phyloP scores from a whole-genome alignment of 352 stramenopile species.

The Globisporangium canariense region DNA sequence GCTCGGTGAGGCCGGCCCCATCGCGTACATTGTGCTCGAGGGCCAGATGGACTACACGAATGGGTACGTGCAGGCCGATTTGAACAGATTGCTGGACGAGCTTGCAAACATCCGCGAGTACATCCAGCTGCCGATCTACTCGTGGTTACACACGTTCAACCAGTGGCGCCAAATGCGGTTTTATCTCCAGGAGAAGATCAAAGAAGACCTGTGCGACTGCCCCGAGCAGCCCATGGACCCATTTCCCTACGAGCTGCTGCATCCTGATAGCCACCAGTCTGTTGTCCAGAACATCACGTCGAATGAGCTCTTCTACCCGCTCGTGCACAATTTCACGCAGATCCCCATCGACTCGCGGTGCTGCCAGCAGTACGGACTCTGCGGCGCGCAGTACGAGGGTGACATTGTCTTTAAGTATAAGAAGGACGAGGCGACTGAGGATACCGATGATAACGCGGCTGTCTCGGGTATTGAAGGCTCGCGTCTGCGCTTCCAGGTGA shows the following conservation, averaged over 20 bases:
- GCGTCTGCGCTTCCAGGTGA: slow-evolving; percentile 84
- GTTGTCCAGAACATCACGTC: slow-evolving; percentile 39
- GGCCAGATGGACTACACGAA: slow-evolving; percentile 70
- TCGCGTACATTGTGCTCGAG: slow-evolving; percentile 82
- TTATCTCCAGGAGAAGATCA: slow-evolving; percentile 74
- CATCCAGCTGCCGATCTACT: slow-evolving; percentile 82
- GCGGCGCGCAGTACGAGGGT: slow-evolving; percentile 79
- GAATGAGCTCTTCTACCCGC: slow-evolving; percentile 67
- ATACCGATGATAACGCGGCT: not conserved
- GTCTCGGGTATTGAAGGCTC: slow-evolving; percentile 58
- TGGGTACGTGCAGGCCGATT: slow-evolving; percentile 34
- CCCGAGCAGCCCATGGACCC: slow-evolving; percentile 71
- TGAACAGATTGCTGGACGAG: slow-evolving; percentile 71
- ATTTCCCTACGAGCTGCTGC: slow-evolving; percentile 65
- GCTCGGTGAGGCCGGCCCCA: slow-evolving; percentile 79
- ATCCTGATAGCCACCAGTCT: not conserved
- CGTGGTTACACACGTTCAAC: slow-evolving; percentile 87
- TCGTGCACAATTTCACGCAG: slow-evolving; percentile 81
- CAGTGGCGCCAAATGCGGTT: slow-evolving; percentile 85
- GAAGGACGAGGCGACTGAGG: slow-evolving; percentile 8
- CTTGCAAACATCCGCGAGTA: slow-evolving; percentile 73
- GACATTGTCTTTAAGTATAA: slow-evolving; percentile 72
- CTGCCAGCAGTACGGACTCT: slow-evolving; percentile 86
- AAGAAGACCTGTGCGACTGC: slow-evolving; percentile 57
- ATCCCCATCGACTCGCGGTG: slow-evolving; percentile 89